phyloP scores from a whole-genome alignment of 106 monocot species.

The Dioscorea alata region DNA sequence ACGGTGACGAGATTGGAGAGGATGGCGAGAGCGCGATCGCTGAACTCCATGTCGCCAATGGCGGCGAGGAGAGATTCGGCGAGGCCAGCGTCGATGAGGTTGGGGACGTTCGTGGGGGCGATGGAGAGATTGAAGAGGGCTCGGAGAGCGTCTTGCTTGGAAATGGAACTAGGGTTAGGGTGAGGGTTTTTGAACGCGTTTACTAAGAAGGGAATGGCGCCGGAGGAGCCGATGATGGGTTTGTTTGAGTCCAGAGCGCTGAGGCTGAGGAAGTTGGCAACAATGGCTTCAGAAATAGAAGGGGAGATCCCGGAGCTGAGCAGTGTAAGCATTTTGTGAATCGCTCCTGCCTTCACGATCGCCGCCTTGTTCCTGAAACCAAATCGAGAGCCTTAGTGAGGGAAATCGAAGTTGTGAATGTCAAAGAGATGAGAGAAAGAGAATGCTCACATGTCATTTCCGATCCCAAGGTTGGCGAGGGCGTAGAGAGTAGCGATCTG shows the following conservation, averaged over 20 bases:
- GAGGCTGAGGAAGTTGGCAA: slow-evolving; percentile 76
- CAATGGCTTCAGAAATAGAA: slow-evolving; percentile 40
- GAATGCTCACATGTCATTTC: slow-evolving; percentile 49
- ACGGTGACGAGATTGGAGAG: slow-evolving; percentile 55
- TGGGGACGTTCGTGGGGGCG: slow-evolving; percentile 28
- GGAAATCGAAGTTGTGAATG: not conserved
- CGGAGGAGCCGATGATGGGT: slow-evolving; percentile 59
- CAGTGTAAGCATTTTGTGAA: slow-evolving; percentile 68
- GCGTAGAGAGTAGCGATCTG: slow-evolving; percentile 60
- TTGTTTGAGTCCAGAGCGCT: slow-evolving; percentile 81
- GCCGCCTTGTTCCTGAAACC: slow-evolving; percentile 73
- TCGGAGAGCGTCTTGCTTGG: slow-evolving; percentile 59
- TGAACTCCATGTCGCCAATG: slow-evolving; percentile 33
- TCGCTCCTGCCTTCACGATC: slow-evolving; percentile 60
- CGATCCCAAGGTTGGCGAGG: slow-evolving; percentile 76
- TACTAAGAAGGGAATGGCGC: slow-evolving; percentile 57
- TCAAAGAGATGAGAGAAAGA: no score
- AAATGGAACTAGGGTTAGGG: slow-evolving; percentile 2
- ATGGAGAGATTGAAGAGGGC: slow-evolving; percentile 87
- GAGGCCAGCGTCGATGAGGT: slow-evolving; percentile 36
- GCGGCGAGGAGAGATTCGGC: slow-evolving; percentile 36
- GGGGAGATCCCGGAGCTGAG: slow-evolving; percentile 8
- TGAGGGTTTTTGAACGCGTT: slow-evolving; percentile 18
- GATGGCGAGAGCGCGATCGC: slow-evolving; percentile 44
- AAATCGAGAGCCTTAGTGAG: no score